These are phyloP conservation scores for Trichosporon coremiiforme DNA, from an alignment of 1,284 basidiomycete species.

Conservation along the genomic window DNA sequence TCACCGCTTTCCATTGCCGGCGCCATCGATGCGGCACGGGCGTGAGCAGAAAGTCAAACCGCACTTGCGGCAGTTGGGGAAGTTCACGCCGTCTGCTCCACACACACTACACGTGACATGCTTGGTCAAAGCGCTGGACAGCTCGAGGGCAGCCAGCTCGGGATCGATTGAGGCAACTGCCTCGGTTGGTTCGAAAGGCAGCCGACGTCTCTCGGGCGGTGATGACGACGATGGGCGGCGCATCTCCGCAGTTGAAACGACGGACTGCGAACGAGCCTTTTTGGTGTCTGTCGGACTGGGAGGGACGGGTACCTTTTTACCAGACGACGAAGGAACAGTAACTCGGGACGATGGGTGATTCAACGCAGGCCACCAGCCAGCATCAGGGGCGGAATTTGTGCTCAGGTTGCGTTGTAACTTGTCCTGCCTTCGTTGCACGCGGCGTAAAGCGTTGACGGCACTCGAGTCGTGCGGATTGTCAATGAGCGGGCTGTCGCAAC, in stretches of 20 bases:
- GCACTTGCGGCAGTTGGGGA: constrained; percentile 53
- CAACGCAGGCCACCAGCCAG: constrained; percentile 29
- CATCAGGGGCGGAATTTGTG: background rate
- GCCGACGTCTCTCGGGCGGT: constrained; percentile 17
- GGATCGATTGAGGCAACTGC: constrained; percentile 46
- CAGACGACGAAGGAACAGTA: constrained; percentile 40
- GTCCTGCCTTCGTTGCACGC: constrained; percentile 25
- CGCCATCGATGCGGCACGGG: constrained; percentile 47
- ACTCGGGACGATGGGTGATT: background rate
- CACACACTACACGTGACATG: constrained; percentile 49
- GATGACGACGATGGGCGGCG: background rate
- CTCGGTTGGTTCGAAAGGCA: constrained; percentile 39
- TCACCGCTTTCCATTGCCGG: constrained; percentile 50
- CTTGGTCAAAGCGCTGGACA: constrained; percentile 47
- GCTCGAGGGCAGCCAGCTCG: constrained; percentile 45
- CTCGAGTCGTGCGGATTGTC: background rate
- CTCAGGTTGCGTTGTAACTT: background rate
- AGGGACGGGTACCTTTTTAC: background rate
- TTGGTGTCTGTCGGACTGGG: background rate
- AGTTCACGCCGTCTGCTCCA: constrained; percentile 46
- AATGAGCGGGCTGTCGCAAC: constrained; percentile 11
- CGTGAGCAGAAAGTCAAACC: constrained; percentile 51
- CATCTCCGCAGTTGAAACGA: background rate
- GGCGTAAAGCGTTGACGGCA: constrained; percentile 20
- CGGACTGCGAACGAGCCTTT: background rate